Evolutionary conservation across 352 stramenopile genomes (phyloP).

Genomic region (Phytophthora pseudosyringae): DNA sequence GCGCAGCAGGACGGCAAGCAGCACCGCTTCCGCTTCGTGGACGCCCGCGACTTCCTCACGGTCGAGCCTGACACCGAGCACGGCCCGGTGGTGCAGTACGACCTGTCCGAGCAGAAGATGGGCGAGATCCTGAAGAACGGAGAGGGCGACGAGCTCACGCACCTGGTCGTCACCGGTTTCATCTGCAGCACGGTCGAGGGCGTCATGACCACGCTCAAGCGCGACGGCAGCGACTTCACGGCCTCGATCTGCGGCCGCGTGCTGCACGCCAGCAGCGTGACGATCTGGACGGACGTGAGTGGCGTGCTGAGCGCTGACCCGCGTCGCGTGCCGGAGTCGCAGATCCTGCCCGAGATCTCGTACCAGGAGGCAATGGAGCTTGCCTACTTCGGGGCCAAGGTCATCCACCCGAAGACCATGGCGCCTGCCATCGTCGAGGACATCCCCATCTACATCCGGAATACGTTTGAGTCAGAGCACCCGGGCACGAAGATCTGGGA

Average conservation of each 20-base stretch:
- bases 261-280: conserved; percentile 90
- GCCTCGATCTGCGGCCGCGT: conserved; percentile 97
- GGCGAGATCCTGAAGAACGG: conserved; percentile 51
- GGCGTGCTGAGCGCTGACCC: conserved; percentile 96
- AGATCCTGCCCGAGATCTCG: conserved; percentile 91
- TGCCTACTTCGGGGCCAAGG: conserved; percentile 98
- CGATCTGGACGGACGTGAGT: conserved; percentile 98
- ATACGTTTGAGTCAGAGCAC: conserved; percentile 94
- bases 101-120: conserved; percentile 72
- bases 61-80: conserved; percentile 83
- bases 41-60: conserved; percentile 91
- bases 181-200: conserved; percentile 95
- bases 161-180: conserved; percentile 97
- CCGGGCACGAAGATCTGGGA: conserved; percentile 83
- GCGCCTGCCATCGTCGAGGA: conserved; percentile 83
- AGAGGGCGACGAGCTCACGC: conserved; percentile 52
- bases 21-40: conserved; percentile 90
- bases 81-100: conserved; percentile 80
- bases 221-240: conserved; percentile 97
- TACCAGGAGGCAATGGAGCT: conserved; percentile 99
- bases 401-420: conserved; percentile 98
- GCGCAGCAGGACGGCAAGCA: conserved; percentile 53
- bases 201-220: conserved; percentile 96
- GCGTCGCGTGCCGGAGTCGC: conserved; percentile 92
- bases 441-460: conserved; percentile 98